Evolutionary conservation across 2,329 filamentous ascomycete genomes (phyloP), one percentile per base, ranked within the genome.

Genomic region (Xylariaceae sp.): DNA sequence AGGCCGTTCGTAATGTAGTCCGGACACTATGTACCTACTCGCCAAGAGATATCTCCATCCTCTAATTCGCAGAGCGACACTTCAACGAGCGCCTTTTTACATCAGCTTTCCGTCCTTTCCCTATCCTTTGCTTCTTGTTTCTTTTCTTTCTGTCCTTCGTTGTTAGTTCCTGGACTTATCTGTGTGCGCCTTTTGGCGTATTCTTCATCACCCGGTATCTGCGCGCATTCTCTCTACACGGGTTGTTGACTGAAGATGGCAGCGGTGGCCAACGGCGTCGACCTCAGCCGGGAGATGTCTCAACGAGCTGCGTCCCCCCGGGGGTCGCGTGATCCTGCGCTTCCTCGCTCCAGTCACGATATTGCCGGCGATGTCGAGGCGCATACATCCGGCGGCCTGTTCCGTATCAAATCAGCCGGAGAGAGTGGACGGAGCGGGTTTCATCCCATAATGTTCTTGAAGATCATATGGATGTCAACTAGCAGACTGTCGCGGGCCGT

Each of bases 371-470:
- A 45, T 13, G 47, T 7, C 1, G 15, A 30, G 2, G 55, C 53
- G 36, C 32, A 12, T 10, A 55, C 51, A 8, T 22, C 42, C 8
- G 21, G 40, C 21, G 58, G 58, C 30, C 36, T 60, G 16, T 34
- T 70, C n/a, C 59, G 58, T 18, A 63, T 75, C 47, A 71, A 67
- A 54, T 52, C 64, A 10, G 65, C 66, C 7, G 87, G 86, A 56
- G 86, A 90, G 70, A 88, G 85, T 67, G 86, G 86, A 36, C 79
- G 87, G 36, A 72, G 67, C 5, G 86, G 87, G 43, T 68, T 91
- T 56, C 77, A 89, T 61, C 84, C 84, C 0, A 49, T 78, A 41
- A 76, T 82, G 50, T 88, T 89, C 65, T 61, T 88, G 30, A 74
- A 71, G 58, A 85, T 90, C 51, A 79, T 78, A 66, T 85, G 82